These are phyloP conservation scores for Botryotinia narcissicola DNA, from an alignment of 2,329 filamentous ascomycete species.

Conservation along the genomic window DNA sequence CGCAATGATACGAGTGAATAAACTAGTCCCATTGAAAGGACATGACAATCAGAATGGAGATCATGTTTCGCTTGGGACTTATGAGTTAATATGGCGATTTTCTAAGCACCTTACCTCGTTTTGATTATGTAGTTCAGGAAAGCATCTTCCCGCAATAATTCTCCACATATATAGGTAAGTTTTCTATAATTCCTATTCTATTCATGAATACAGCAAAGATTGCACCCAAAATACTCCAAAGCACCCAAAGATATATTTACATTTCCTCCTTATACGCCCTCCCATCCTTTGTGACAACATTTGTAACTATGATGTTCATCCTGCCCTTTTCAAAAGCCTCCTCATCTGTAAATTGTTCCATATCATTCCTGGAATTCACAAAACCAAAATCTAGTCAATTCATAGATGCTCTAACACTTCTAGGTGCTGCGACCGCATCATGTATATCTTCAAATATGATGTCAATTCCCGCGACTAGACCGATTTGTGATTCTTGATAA, in stretches of 20 bases:
- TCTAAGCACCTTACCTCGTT: not conserved
- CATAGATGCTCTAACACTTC: conserved; percentile 7
- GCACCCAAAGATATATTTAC: not conserved
- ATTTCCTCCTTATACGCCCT: conserved; percentile 1
- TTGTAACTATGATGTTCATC: conserved; percentile 7
- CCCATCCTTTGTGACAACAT: conserved; percentile 16
- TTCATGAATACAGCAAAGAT: not conserved
- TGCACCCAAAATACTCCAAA: not conserved
- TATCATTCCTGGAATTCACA: conserved; percentile 1
- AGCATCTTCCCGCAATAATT: not conserved
- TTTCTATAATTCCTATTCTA: not conserved
- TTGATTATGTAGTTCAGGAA: not conserved
- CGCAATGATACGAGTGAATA: not conserved
- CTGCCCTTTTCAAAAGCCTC: not conserved
- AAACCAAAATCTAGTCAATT: conserved; percentile 8
- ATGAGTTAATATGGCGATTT: not conserved
- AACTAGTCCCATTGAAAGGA: not conserved
- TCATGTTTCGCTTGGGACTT: not conserved
- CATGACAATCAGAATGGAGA: not conserved
- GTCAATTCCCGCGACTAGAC: conserved; percentile 1
- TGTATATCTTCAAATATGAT: conserved; percentile 11
- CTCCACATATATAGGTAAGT: not conserved
- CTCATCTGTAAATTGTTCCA: conserved; percentile 7
- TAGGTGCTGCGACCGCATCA: not conserved
- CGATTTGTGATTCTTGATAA: conserved; percentile 17